These are phyloP conservation scores for Elaeagnus macrophylla DNA, from an alignment of 306 rosid species.

Conservation along the genomic window DNA sequence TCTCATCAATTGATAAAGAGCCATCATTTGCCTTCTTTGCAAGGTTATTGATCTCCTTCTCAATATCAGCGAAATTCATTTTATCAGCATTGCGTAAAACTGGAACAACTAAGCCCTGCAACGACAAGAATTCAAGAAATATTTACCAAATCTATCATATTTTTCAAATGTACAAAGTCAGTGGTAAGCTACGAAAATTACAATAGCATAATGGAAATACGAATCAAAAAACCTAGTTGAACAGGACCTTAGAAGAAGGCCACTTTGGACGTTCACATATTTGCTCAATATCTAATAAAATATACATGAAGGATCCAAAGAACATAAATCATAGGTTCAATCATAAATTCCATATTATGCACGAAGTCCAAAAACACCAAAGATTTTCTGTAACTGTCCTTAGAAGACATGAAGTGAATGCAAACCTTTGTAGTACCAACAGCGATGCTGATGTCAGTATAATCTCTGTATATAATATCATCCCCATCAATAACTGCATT, in stretches of 20 bases:
- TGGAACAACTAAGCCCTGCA: constrained; percentile 74
- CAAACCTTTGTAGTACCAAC: constrained; percentile 76
- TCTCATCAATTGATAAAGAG: constrained; percentile 67
- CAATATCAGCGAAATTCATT: constrained; percentile 73
- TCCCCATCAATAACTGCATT: constrained; percentile 91
- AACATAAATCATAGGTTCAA: background rate
- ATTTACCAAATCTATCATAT: background rate
- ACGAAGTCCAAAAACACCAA: too few relatives aligned
- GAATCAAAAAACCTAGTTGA: too few relatives aligned
- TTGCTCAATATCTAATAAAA: too few relatives aligned
- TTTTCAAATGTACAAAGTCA: background rate
- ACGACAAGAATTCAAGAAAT: constrained; percentile 11
- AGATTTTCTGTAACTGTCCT: too few relatives aligned
- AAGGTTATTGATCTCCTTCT: constrained; percentile 63
- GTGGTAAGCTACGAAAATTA: too few relatives aligned
- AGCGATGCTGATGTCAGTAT: constrained; percentile 70
- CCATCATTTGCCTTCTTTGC: constrained; percentile 79
- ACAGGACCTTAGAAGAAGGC: too few relatives aligned
- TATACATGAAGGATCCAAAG: too few relatives aligned
- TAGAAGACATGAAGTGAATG: constrained; percentile 2
- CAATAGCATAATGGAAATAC: too few relatives aligned
- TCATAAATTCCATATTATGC: too few relatives aligned
- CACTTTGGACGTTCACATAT: too few relatives aligned
- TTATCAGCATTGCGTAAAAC: constrained; percentile 61
- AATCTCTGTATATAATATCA: constrained; percentile 72